A percentile compares a stretch with the other conserved stretches of the same genome.
phyloP scores from a whole-genome alignment of 148 eudicot species.

The Spergularia bocconei region DNA sequence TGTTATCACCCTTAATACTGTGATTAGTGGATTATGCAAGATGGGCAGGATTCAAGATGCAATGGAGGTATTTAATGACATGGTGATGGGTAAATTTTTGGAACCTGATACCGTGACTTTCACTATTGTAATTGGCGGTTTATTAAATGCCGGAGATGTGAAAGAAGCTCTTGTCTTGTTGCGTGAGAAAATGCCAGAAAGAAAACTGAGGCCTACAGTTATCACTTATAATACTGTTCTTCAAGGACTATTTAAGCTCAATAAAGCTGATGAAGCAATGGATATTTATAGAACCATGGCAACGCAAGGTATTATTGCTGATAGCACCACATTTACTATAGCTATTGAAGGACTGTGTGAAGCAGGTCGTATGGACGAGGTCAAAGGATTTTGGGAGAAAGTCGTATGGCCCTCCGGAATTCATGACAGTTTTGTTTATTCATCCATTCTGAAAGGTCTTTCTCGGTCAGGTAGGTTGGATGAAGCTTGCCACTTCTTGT shows the following conservation, averaged over 20 bases:
- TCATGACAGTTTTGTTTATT: conserved; percentile 75
- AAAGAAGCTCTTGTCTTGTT: conserved; percentile 56
- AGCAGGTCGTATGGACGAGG: conserved; percentile 48
- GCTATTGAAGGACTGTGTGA: conserved; percentile 70
- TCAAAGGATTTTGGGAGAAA: conserved; percentile 68
- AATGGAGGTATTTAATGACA: conserved; percentile 56
- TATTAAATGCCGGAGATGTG: conserved; percentile 48
- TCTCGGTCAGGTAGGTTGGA: conserved; percentile 49
- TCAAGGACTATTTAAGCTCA: conserved; percentile 56
- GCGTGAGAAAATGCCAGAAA: conserved; percentile 60
- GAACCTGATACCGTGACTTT: conserved; percentile 77
- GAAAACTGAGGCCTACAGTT: conserved; percentile 56
- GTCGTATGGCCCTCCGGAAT: conserved; percentile 74
- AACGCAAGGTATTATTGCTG: conserved; percentile 44
- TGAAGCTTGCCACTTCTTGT: conserved; percentile 78
- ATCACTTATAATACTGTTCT: conserved; percentile 74
- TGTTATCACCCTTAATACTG: conserved; percentile 70
- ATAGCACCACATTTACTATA: conserved; percentile 57
- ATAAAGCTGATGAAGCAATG: conserved; percentile 53
- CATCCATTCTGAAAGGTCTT: conserved; percentile 77
- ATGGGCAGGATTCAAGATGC: conserved; percentile 66
- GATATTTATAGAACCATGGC: conserved; percentile 46
- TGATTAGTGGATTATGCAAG: conserved; percentile 72
- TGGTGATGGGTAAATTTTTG: conserved; percentile 70
- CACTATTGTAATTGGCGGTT: conserved; percentile 61